These are phyloP conservation scores for Penstemon newberryi DNA, from an alignment of 257 asterid genomes.

Conservation along the genomic window DNA sequence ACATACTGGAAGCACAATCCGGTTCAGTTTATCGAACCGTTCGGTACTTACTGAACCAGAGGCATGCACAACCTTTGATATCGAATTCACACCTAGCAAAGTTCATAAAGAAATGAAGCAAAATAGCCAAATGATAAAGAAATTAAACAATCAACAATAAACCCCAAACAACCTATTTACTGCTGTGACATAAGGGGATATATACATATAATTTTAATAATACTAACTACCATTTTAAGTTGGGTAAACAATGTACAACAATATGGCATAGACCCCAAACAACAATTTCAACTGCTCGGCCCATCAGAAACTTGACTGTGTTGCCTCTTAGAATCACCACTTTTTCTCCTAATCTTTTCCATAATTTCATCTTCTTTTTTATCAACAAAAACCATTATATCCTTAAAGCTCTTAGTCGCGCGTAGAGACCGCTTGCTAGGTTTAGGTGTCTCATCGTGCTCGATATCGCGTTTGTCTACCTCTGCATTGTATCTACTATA, in stretches of 20 bases:
- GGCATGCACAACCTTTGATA: too few relatives aligned
- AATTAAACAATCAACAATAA: too few relatives aligned
- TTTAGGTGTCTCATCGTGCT: slow-evolving; percentile 35
- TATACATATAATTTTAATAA: neutral
- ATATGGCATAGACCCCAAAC: neutral
- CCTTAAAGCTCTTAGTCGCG: slow-evolving; percentile 54
- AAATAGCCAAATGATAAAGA: too few relatives aligned
- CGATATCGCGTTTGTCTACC: slow-evolving; percentile 38
- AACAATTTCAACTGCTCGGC: slow-evolving; percentile 31
- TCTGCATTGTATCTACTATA: slow-evolving; percentile 52
- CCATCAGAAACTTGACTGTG: slow-evolving; percentile 43
- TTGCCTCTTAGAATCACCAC: slow-evolving; percentile 40
- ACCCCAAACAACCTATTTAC: too few relatives aligned
- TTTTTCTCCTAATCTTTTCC: slow-evolving; percentile 55
- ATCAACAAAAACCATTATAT: slow-evolving; percentile 63
- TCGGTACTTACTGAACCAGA: too few relatives aligned
- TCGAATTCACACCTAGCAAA: too few relatives aligned
- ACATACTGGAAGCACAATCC: too few relatives aligned
- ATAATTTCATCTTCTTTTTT: slow-evolving; percentile 70
- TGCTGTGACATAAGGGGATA: neutral
- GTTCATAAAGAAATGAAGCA: too few relatives aligned
- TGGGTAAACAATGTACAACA: slow-evolving; percentile 26
- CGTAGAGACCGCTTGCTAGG: slow-evolving; percentile 33
- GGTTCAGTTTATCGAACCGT: too few relatives aligned
- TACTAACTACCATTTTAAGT: slow-evolving; percentile 16